These are phyloP conservation scores for Cerrena zonata DNA, from an alignment of 1,284 basidiomycete species.

Conservation along the genomic window DNA sequence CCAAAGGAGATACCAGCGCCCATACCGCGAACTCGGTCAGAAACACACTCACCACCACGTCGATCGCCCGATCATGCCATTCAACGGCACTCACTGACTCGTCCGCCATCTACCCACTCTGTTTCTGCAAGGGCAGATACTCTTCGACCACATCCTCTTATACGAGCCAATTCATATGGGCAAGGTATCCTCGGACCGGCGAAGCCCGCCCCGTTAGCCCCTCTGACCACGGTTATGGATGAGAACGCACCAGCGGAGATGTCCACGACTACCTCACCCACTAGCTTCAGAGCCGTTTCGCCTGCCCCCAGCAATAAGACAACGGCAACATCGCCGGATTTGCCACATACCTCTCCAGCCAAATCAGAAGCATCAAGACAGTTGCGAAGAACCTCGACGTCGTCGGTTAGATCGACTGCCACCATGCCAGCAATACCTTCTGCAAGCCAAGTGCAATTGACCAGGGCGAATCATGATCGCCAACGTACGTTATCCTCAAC, in stretches of 20 bases:
- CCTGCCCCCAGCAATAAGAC: slow-evolving; percentile 31
- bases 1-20: slow-evolving; percentile 21
- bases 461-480: slow-evolving; percentile 41
- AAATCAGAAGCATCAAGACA: slow-evolving; percentile 26
- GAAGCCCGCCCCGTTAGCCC: slow-evolving; percentile 55
- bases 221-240: slow-evolving; percentile 50
- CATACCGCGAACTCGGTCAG: slow-evolving; percentile 33
- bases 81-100: slow-evolving; percentile 38
- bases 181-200: slow-evolving; percentile 29
- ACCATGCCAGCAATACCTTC: slow-evolving; percentile 49
- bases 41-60: slow-evolving; percentile 37
- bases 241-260: slow-evolving; percentile 43
- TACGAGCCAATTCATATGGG: slow-evolving; percentile 64
- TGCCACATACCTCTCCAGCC: slow-evolving; percentile 24
- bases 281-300: slow-evolving; percentile 24
- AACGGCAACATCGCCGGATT: slow-evolving; percentile 22
- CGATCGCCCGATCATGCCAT: slow-evolving; percentile 25
- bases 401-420: slow-evolving; percentile 55
- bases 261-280: slow-evolving; percentile 35
- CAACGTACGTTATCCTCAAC: slow-evolving; percentile 63
- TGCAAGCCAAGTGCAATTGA: slow-evolving; percentile 27
- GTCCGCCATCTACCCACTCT: slow-evolving; percentile 62
- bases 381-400: slow-evolving; percentile 56
- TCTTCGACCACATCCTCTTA: slow-evolving; percentile 67
- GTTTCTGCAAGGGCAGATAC: slow-evolving; percentile 33